Evolutionary conservation across 306 rosid species (phyloP).

Genomic region (Vigna reflexopilosa): DNA sequence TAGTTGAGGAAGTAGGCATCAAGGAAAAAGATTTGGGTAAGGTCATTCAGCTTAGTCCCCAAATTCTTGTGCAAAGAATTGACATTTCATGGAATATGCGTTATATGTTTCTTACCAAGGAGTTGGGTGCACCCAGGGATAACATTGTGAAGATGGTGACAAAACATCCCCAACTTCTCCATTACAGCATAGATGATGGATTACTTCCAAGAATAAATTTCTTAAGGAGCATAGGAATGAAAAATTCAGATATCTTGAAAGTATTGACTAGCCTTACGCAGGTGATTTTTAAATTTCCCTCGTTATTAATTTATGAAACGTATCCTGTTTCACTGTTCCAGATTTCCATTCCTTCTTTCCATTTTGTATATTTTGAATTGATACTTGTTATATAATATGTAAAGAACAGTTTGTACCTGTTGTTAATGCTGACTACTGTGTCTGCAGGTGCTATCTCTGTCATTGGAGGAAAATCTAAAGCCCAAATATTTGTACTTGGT

Average conservation of each 20-base stretch:
- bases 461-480: slow-evolving; percentile 90
- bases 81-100: slow-evolving; percentile 87
- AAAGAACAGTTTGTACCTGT: slow-evolving; percentile 20
- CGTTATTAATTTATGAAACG: slow-evolving; percentile 13
- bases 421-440: slow-evolving; percentile 39
- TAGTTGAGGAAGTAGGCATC: slow-evolving; percentile 95
- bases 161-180: slow-evolving; percentile 96
- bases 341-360: not conserved
- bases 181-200: slow-evolving; percentile 93
- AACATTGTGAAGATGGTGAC: slow-evolving; percentile 94
- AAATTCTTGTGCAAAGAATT: slow-evolving; percentile 88
- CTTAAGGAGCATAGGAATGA: slow-evolving; percentile 95
- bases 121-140: slow-evolving; percentile 92
- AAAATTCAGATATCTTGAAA: slow-evolving; percentile 84
- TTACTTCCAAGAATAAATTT: slow-evolving; percentile 93
- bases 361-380: not conserved
- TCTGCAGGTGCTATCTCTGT: slow-evolving; percentile 87
- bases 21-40: slow-evolving; percentile 88
- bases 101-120: slow-evolving; percentile 78
- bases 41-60: slow-evolving; percentile 97
- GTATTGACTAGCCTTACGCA: slow-evolving; percentile 89
- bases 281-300: slow-evolving; percentile 55
- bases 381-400: slow-evolving; percentile 8
- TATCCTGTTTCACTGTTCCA: slow-evolving; percentile 3
- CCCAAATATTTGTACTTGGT: slow-evolving; percentile 95